Evolutionary conservation across 208 protist genomes (phyloP).

Genomic region (Leishmania arabica): DNA sequence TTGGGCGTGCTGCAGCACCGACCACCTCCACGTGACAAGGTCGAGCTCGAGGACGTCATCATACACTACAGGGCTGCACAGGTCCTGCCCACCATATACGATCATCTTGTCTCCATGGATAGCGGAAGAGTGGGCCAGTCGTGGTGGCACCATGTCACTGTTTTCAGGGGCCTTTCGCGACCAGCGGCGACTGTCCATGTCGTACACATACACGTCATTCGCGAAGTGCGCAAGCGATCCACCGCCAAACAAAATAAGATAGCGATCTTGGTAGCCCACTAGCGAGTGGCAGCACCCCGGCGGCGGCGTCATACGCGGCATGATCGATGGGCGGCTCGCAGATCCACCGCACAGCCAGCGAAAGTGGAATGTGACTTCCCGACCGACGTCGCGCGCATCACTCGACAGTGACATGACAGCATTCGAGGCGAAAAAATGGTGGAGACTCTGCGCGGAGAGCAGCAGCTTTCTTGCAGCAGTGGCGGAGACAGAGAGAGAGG

Average conservation of each 20-base stretch:
- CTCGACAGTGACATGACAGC: not conserved
- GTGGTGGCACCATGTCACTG: slow-evolving; percentile 57
- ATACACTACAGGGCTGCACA: slow-evolving; percentile 41
- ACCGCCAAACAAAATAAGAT: slow-evolving; percentile 81
- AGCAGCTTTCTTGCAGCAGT: not conserved
- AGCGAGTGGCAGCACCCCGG: slow-evolving; percentile 76
- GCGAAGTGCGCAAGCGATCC: slow-evolving; percentile 34
- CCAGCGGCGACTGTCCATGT: slow-evolving; percentile 21
- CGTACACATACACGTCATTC: slow-evolving; percentile 26
- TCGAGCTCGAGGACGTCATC: slow-evolving; percentile 76
- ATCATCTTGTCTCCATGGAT: slow-evolving; percentile 84
- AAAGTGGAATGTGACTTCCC: not conserved
- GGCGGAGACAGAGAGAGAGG: not conserved
- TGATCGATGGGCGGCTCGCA: too few relatives aligned
- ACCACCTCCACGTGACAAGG: slow-evolving; percentile 74
- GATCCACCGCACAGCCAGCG: slow-evolving; percentile 1
- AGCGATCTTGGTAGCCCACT: slow-evolving; percentile 71
- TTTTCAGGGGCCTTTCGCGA: slow-evolving; percentile 34
- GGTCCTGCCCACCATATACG: slow-evolving; percentile 81
- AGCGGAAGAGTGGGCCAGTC: slow-evolving; percentile 56
- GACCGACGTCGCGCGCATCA: not conserved
- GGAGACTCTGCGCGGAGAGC: not conserved
- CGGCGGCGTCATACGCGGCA: slow-evolving; percentile 30
- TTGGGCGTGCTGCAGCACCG: slow-evolving; percentile 48
- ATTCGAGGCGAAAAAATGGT: not conserved